Evolutionary conservation across 495 filamentous ascomycete genomes (phyloP), one percentile per base, ranked within the genome.

Genomic region (Penicillium canariense): DNA sequence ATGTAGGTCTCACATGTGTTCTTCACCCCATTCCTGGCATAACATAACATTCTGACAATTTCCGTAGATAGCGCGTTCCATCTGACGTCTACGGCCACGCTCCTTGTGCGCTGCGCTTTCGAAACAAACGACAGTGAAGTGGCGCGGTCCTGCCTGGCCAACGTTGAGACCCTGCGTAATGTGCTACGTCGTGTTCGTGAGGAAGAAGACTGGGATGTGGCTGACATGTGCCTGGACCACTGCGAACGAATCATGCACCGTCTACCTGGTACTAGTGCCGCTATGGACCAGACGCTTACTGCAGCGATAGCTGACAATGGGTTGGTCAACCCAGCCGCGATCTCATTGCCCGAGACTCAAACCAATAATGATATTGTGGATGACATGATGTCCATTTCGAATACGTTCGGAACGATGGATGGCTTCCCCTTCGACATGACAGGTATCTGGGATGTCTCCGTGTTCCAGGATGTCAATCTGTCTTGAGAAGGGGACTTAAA

Each of bases 171-270:
- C 22, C 64, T 78, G 28, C 73, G 71, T 31, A 57, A 60, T 4
- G 70, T 77, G 38, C 67, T 82, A 5, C 76, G 76, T 22, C 72
- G 73, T n/a, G 76, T 79, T 14, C 68, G 68, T 12, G 76, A 82
- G 50, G 70, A 79, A 52, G 73, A 81, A 55, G 77, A 78, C 59
- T 82, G 77, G 77, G 79, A 82, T 50, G 68, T 81, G 2, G 79
- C 77, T 8, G 73, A 77, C 45, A 77, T 79, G 69, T 82, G 79
- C 45, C 65, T 82, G 15, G 79, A 80, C 34, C 74, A 80, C 57
- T 80, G 77, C 58, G 73, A 78, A 34, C 67, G 70, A 15, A 72
- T 78, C 56, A 72, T 77, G 58, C 71, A 69, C 65, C 60, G 72
- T 35, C 70, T 77, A 20, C 72, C 72, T 5, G 65, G 68, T 11